A percentile compares a stretch with the other conserved stretches of the same genome.
phyloP scores from a whole-genome alignment of 768 basidiomycete species.

The Paxillus ammoniavirescens region DNA sequence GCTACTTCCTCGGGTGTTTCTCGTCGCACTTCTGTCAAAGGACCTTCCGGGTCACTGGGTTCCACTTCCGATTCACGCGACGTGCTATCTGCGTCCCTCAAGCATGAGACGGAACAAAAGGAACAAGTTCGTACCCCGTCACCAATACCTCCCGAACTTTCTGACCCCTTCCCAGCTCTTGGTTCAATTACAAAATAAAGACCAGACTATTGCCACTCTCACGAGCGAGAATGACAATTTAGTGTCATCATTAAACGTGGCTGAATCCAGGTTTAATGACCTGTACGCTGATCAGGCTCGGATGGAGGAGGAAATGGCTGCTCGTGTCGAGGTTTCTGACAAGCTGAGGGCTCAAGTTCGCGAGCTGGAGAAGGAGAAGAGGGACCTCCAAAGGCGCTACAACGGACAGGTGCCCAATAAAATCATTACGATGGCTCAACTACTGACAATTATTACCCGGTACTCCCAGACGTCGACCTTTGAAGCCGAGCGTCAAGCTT shows the following conservation, averaged over 20 bases:
- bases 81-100: conserved; percentile 58
- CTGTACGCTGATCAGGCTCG: conserved; percentile 80
- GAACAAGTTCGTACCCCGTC: conserved; percentile 56
- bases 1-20: conserved; percentile 47
- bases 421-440: conserved; percentile 13
- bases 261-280: conserved; percentile 74
- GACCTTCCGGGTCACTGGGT: conserved; percentile 36
- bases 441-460: conserved; percentile 6
- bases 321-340: conserved; percentile 79
- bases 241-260: conserved; percentile 59
- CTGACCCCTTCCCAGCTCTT: conserved; percentile 52
- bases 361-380: conserved; percentile 86
- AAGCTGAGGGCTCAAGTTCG: conserved; percentile 79
- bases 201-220: conserved; percentile 61
- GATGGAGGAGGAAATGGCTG: conserved; percentile 78
- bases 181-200: conserved; percentile 75
- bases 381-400: conserved; percentile 78
- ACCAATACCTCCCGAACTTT: conserved; percentile 8
- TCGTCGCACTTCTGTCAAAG: conserved; percentile 53
- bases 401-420: conserved; percentile 70
- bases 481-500: conserved; percentile 88
- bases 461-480: conserved; percentile 70
- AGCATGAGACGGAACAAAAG: conserved; percentile 77
- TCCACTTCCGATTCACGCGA: conserved; percentile 52
- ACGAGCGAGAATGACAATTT: conserved; percentile 64